Conservation (phyloP, 2,329 filamentous ascomycete genomes). For the Coniochaeta sp. region DNA sequence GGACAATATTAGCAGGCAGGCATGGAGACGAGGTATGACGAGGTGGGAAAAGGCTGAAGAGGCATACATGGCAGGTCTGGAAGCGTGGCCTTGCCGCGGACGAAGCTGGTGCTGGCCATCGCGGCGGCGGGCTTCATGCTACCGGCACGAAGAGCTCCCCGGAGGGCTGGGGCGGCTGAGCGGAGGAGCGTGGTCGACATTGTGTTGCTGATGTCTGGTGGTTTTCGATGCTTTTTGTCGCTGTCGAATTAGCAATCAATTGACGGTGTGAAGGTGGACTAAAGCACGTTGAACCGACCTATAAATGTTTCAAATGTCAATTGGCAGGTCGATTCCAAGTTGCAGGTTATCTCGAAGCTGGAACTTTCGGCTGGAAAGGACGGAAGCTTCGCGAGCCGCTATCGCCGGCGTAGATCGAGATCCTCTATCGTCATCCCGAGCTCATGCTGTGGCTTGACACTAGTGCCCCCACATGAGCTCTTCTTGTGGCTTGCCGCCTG, state of each 20-base stretch:
- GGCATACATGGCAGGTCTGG: slow-evolving; percentile 66
- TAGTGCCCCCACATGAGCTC: neutral
- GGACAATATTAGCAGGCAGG: neutral
- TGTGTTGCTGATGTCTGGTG: slow-evolving; percentile 14
- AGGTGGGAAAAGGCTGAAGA: neutral
- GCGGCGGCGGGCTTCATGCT: slow-evolving; percentile 55
- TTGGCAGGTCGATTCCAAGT: neutral
- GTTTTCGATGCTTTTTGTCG: neutral
- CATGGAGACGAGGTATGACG: neutral
- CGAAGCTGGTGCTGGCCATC: slow-evolving; percentile 67
- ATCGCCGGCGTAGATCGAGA: neutral
- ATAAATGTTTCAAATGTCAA: neutral
- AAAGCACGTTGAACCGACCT: neutral
- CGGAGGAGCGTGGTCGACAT: slow-evolving; percentile 77
- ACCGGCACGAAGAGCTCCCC: slow-evolving; percentile 63
- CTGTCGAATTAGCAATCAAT: slow-evolving; percentile 5
- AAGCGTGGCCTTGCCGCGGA: slow-evolving; percentile 83
- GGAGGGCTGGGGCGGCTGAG: slow-evolving; percentile 55
- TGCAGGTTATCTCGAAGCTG: neutral
- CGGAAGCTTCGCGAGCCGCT: neutral
- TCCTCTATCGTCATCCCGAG: slow-evolving; percentile 1
- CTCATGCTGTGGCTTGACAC: neutral
- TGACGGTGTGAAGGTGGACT: neutral
- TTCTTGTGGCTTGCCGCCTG: neutral
- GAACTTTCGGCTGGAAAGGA: neutral